These are phyloP conservation scores for Zygosaccharomyces bisporus DNA, from an alignment of 805 yeast species.

Conservation along the genomic window DNA sequence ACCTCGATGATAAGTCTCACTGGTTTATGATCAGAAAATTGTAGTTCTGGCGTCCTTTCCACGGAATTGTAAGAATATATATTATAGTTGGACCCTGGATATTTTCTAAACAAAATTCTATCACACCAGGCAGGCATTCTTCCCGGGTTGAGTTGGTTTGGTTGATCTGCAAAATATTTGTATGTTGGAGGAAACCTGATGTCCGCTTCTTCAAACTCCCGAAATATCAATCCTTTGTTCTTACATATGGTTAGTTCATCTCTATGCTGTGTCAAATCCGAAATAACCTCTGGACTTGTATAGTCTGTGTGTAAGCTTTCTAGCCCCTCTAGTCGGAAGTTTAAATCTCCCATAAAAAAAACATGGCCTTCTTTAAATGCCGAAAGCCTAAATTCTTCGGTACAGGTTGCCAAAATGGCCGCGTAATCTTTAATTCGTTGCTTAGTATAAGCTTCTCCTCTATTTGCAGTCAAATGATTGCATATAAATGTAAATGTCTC, in stretches of 20 bases:
- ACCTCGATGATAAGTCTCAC: slow-evolving; percentile 53
- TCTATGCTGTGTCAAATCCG: slow-evolving; percentile 27
- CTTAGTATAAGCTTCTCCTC: slow-evolving; percentile 49
- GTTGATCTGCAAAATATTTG: slow-evolving; percentile 49
- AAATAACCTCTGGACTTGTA: slow-evolving; percentile 14
- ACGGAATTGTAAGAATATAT: slow-evolving; percentile 49
- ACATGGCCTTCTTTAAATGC: slow-evolving; percentile 60
- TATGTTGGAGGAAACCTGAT: slow-evolving; percentile 76
- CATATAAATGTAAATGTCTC: slow-evolving; percentile 55
- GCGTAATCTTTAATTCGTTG: slow-evolving; percentile 53
- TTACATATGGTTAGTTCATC: slow-evolving; percentile 37
- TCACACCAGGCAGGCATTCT: slow-evolving; percentile 91
- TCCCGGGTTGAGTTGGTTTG: slow-evolving; percentile 48
- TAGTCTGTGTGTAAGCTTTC: slow-evolving; percentile 17
- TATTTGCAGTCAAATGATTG: slow-evolving; percentile 76
- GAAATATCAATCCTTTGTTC: slow-evolving; percentile 44
- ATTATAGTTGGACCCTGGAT: slow-evolving; percentile 26
- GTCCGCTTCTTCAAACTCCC: slow-evolving; percentile 64
- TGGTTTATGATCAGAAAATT: slow-evolving; percentile 77
- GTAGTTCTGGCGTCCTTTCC: slow-evolving; percentile 35
- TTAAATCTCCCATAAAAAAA: slow-evolving; percentile 81
- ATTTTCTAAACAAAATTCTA: slow-evolving; percentile 58
- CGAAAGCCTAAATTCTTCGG: slow-evolving; percentile 22
- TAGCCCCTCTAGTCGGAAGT: slow-evolving; percentile 55
- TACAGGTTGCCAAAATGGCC: slow-evolving; percentile 49